Conservation (phyloP, 495 filamentous ascomycete genomes). For the Tricharina praecox region DNA sequence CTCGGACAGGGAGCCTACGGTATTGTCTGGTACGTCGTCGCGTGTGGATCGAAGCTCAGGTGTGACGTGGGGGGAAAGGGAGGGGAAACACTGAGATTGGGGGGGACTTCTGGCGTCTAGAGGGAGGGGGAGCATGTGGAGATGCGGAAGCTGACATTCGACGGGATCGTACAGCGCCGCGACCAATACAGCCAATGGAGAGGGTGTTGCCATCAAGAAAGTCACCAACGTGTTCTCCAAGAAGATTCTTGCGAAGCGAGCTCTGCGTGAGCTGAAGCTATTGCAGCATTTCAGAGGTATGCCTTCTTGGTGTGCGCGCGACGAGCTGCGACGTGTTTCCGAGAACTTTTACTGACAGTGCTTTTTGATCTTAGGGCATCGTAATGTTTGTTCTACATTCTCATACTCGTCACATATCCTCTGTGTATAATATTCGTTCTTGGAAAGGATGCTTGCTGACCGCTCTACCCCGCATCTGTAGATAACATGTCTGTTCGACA, state of each 20-base stretch:
- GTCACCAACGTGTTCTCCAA: constrained; percentile 99
- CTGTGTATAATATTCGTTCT: too few relatives aligned
- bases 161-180: constrained; percentile 48
- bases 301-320: neutral
- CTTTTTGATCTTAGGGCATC: constrained; percentile 31
- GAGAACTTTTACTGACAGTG: neutral
- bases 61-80: too few relatives aligned
- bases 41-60: too few relatives aligned
- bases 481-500: constrained; percentile 98
- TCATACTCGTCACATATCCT: neutral
- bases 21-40: constrained; percentile 80
- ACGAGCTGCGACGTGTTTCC: neutral
- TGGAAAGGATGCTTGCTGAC: too few relatives aligned
- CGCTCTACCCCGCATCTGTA: constrained; percentile 26
- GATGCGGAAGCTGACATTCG: neutral
- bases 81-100: too few relatives aligned
- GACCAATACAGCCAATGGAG: constrained; percentile 72
- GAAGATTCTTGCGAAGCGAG: constrained; percentile 96
- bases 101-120: too few relatives aligned
- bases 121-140: too few relatives aligned
- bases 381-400: constrained; percentile 39
- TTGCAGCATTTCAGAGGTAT: constrained; percentile 86
- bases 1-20: constrained; percentile 95
- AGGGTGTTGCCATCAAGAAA: constrained; percentile 98
- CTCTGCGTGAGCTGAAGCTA: constrained; percentile 93